Evolutionary conservation across 225 moss, liverwort and hornwort species (phyloP), one percentile per base, ranked within the genome.

Genomic region (Straminergon stramineum): DNA sequence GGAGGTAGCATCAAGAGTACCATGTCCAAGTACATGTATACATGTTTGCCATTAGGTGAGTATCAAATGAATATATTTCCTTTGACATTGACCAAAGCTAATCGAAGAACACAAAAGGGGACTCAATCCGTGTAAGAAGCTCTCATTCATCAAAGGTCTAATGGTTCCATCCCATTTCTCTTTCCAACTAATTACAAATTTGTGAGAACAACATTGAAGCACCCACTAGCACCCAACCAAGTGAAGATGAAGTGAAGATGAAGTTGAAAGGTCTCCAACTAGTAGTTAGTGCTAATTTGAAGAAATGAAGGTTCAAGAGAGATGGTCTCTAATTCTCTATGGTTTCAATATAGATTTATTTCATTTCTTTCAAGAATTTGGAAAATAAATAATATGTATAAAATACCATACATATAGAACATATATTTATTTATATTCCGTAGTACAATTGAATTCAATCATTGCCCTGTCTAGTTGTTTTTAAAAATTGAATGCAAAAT

Each of bases 391-490:
- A 0, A 4, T 13, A 53, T 34, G 17, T 21, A 13, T 18, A 75
- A 15, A 7, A 51, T 9, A 32, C 4, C 14, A 76, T 35, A 8
- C 0, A 17, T 13, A 21, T 3, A 53, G 22, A 52, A 21, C 5
- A 76, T 3, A 20, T 7, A 53, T 48, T 45, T 45, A 45, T 45
- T 52, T 34, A 5, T 20, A n/a, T n/a, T n/a, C n/a, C n/a, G n/a
- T n/a, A n/a, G n/a, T n/a, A 76, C 11, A 28, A 60, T 8, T 11
- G 7, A 5, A 26, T 15, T 28, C 41, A 41, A 60, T 2, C 12
- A 30, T 56, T 53, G 8, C 0, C 0, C 51, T 7, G 0, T 51
- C 12, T 51, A 7, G 43, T 15, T 4, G 15, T 26, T 71, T 10
- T 48, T 48, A 9, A 7, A 48, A 4, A 11, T 75, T 31, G 0